A percentile compares a stretch with the other conserved stretches of the same genome.
Evolutionary conservation across 768 basidiomycete genomes (phyloP).

Genomic region (Tricholoma furcatifolium): DNA sequence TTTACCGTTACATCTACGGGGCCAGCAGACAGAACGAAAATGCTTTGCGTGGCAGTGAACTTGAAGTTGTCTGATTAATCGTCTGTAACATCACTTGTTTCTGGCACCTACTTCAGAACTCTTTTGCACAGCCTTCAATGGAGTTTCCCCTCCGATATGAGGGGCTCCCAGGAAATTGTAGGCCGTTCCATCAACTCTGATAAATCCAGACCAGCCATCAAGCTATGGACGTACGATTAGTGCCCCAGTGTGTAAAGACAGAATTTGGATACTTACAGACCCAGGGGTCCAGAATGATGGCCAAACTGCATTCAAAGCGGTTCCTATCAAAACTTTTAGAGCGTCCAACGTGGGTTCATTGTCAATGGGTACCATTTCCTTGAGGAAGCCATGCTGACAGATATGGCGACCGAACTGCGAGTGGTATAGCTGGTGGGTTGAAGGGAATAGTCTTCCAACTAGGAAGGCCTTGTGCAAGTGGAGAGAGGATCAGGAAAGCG

Average conservation of each 20-base stretch:
- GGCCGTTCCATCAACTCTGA: slow-evolving; percentile 53
- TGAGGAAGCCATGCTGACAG: slow-evolving; percentile 66
- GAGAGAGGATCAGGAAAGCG: slow-evolving; percentile 5
- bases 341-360: not conserved
- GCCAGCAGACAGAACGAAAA: slow-evolving; percentile 61
- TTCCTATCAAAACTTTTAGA: slow-evolving; percentile 23
- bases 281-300: slow-evolving; percentile 65
- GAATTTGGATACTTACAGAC: slow-evolving; percentile 31
- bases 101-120: slow-evolving; percentile 41
- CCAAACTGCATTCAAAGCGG: slow-evolving; percentile 52
- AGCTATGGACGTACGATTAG: slow-evolving; percentile 31
- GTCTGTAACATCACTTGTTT: not conserved
- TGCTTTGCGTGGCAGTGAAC: slow-evolving; percentile 71
- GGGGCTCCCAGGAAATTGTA: slow-evolving; percentile 60
- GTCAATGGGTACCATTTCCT: slow-evolving; percentile 36
- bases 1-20: slow-evolving; percentile 58
- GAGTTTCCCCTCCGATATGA: slow-evolving; percentile 39
- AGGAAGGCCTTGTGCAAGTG: slow-evolving; percentile 26
- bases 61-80: slow-evolving; percentile 18
- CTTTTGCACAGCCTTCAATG: slow-evolving; percentile 53
- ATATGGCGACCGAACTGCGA: slow-evolving; percentile 66
- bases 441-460: slow-evolving; percentile 49
- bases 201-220: slow-evolving; percentile 63
- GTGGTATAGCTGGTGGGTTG: slow-evolving; percentile 58
- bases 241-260: not conserved